phyloP scores from a whole-genome alignment of 495 filamentous ascomycete genomes.

The Trichoderma virens region DNA sequence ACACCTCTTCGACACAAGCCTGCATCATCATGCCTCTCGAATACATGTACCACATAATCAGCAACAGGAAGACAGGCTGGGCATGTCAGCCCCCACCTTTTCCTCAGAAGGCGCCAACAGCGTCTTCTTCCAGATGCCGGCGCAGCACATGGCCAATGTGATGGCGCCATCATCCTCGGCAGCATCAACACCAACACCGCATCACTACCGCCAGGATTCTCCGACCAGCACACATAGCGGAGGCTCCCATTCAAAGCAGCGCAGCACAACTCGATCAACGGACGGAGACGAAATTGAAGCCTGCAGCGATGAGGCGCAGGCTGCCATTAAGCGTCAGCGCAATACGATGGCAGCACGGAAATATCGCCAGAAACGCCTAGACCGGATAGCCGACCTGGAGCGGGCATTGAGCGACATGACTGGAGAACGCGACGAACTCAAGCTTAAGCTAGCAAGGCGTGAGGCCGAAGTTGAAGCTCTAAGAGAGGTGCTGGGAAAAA shows the following conservation, averaged over 20 bases:
- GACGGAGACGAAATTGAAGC: not conserved
- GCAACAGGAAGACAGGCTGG: not conserved
- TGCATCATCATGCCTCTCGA: not conserved
- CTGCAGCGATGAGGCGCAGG: not conserved
- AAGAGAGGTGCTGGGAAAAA: constrained; percentile 34
- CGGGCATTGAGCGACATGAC: constrained; percentile 50
- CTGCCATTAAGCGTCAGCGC: constrained; percentile 45
- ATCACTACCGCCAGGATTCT: not conserved
- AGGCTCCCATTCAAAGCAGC: not conserved
- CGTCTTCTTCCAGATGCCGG: not conserved
- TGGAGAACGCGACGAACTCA: constrained; percentile 57
- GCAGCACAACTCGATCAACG: not conserved
- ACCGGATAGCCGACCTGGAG: constrained; percentile 57
- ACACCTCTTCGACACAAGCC: constrained; percentile 1
- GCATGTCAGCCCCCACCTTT: not conserved
- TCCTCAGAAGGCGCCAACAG: not conserved
- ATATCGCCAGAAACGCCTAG: constrained; percentile 63
- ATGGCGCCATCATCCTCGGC: not conserved
- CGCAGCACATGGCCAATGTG: not conserved
- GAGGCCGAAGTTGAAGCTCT: constrained; percentile 51
- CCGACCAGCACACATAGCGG: not conserved
- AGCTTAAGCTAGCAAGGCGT: constrained; percentile 52
- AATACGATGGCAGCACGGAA: constrained; percentile 65
- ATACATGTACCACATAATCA: not conserved
- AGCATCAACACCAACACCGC: not conserved